Evolutionary conservation across 2,329 filamentous ascomycete genomes (phyloP).

Genomic region (Paramyrothecium sp.): DNA sequence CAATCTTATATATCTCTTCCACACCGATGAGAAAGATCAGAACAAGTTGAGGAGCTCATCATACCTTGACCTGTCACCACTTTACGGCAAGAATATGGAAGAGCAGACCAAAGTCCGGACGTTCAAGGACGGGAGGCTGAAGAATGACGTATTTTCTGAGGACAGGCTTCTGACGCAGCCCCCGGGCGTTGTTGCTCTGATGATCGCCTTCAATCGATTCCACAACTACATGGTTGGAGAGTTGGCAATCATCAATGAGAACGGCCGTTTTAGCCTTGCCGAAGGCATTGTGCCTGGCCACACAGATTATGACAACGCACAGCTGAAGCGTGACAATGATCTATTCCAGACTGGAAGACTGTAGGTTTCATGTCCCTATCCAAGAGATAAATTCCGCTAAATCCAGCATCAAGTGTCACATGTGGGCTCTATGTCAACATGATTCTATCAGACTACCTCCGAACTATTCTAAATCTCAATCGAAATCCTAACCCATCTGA

Average conservation of each 20-base stretch:
- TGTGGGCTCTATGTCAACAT: constrained; percentile 58
- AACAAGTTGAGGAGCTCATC: constrained; percentile 68
- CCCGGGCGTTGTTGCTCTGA: constrained; percentile 63
- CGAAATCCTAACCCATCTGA: constrained; percentile 45
- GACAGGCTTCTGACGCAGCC: constrained; percentile 64
- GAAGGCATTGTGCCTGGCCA: neutral
- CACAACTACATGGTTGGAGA: constrained; percentile 68
- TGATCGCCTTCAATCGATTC: constrained; percentile 69
- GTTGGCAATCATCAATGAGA: constrained; percentile 65
- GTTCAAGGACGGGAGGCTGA: constrained; percentile 64
- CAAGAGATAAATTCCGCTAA: neutral
- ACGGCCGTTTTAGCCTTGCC: constrained; percentile 50
- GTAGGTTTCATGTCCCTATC: neutral
- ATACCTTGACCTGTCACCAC: constrained; percentile 70
- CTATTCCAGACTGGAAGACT: constrained; percentile 25
- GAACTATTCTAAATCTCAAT: constrained; percentile 60
- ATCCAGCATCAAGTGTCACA: constrained; percentile 32
- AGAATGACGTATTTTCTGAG: constrained; percentile 69
- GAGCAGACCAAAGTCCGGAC: constrained; percentile 65
- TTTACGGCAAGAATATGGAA: constrained; percentile 66
- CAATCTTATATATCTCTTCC: too few species aligned
- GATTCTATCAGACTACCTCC: constrained; percentile 56
- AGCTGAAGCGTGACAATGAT: neutral
- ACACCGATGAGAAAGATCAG: constrained; percentile 54
- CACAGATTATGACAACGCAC: neutral